Evolutionary conservation across 768 basidiomycete genomes (phyloP).

Genomic region (Panaeolus papilionaceus): DNA sequence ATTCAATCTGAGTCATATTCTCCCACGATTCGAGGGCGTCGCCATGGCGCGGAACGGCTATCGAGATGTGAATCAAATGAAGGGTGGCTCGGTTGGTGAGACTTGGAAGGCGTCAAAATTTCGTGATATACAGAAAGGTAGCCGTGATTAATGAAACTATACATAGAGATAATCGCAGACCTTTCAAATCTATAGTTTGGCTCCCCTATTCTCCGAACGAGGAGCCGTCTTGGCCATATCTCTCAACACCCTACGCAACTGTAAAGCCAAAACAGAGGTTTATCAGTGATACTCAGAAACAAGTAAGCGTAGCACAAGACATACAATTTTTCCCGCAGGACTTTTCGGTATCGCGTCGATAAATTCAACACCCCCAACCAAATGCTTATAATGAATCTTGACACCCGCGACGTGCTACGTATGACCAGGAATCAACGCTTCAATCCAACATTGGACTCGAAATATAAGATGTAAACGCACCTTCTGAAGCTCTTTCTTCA

Average conservation of each 20-base stretch:
- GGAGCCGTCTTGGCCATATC: not conserved
- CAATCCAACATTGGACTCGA: not conserved
- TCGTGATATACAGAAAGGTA: too few species aligned
- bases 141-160: too few species aligned
- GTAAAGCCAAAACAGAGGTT: not conserved
- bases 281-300: not conserved
- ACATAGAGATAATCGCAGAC: not conserved
- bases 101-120: too few species aligned
- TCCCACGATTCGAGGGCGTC: too few species aligned
- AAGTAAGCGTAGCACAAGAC: not conserved
- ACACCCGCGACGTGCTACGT: conserved; percentile 53
- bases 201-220: not conserved
- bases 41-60: too few species aligned
- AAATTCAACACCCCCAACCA: conserved; percentile 48
- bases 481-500: conserved; percentile 30
- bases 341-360: conserved; percentile 43
- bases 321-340: conserved; percentile 37
- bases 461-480: conserved; percentile 19
- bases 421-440: not conserved
- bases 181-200: not conserved
- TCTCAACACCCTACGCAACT: not conserved
- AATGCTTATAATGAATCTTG: conserved; percentile 57
- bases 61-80: too few species aligned
- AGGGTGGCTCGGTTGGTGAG: too few species aligned
- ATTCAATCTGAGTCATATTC: too few species aligned